phyloP scores from a whole-genome alignment of 164 flowering plant genomes.

The Euptelea pleiosperma region DNA sequence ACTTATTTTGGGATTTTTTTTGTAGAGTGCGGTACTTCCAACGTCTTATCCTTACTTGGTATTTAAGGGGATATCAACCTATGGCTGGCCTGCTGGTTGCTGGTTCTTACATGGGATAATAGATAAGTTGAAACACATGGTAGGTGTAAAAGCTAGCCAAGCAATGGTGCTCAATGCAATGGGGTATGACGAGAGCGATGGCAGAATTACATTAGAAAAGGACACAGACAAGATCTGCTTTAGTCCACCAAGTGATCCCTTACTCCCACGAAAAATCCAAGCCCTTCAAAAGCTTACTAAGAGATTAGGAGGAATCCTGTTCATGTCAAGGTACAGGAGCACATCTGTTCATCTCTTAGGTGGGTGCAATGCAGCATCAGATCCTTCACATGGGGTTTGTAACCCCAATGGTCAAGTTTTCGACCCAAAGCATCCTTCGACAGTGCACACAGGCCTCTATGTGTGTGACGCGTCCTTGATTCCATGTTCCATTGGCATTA shows the following conservation, averaged over 20 bases:
- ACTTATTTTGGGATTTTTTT: constrained; percentile 26
- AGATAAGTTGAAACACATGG: constrained; percentile 33
- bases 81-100: constrained; percentile 43
- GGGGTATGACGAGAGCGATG: constrained; percentile 50
- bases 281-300: constrained; percentile 48
- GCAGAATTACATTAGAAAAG: constrained; percentile 32
- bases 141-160: constrained; percentile 21
- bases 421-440: constrained; percentile 18
- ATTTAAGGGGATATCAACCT: constrained; percentile 48
- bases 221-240: constrained; percentile 37
- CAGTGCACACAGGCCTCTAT: constrained; percentile 27
- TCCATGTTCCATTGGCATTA: constrained; percentile 32
- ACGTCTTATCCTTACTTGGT: constrained; percentile 40
- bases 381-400: constrained; percentile 50
- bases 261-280: constrained; percentile 42
- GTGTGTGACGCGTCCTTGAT: constrained; percentile 35
- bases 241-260: constrained; percentile 39
- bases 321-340: constrained; percentile 52
- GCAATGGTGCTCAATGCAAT: constrained; percentile 36
- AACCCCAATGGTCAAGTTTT: constrained; percentile 54
- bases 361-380: constrained; percentile 54
- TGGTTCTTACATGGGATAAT: constrained; percentile 47
- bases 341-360: constrained; percentile 66
- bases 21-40: constrained; percentile 52
- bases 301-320: constrained; percentile 56